Evolutionary conservation across 2,329 filamentous ascomycete genomes (phyloP).

Genomic region (Emmonsiellopsis sp.): DNA sequence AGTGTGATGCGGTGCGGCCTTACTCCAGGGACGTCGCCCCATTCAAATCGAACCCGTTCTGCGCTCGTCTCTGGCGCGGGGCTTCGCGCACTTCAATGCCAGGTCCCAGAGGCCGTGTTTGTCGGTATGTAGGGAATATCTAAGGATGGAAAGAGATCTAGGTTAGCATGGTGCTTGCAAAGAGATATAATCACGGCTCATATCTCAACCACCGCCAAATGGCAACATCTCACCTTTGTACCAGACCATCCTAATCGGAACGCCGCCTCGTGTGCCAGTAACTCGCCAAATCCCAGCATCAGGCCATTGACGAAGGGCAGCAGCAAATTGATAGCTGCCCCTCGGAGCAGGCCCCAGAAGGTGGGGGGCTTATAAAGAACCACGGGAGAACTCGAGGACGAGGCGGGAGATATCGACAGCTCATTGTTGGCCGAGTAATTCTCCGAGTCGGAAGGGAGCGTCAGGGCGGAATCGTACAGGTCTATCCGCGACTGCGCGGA

Average conservation of each 20-base stretch:
- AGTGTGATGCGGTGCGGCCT: slow-evolving; percentile 4
- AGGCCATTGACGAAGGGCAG: slow-evolving; percentile 94
- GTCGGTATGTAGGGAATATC: slow-evolving; percentile 53
- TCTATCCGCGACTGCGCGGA: slow-evolving; percentile 22
- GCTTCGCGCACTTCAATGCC: slow-evolving; percentile 72
- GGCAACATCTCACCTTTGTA: slow-evolving; percentile 62
- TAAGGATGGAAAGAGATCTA: slow-evolving; percentile 18
- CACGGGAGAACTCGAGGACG: slow-evolving; percentile 38
- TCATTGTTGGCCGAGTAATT: slow-evolving; percentile 36
- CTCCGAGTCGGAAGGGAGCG: slow-evolving; percentile 40
- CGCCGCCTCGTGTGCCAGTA: slow-evolving; percentile 92
- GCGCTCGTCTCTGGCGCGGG: slow-evolving; percentile 44
- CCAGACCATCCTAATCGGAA: slow-evolving; percentile 88
- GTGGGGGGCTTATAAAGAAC: slow-evolving; percentile 86
- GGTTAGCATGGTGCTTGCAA: slow-evolving; percentile 4
- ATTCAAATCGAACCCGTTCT: slow-evolving; percentile 47
- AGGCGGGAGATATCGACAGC: slow-evolving; percentile 21
- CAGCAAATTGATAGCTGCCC: slow-evolving; percentile 90
- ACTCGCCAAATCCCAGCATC: slow-evolving; percentile 95
- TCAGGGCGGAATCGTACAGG: slow-evolving; percentile 34
- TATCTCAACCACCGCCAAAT: neutral
- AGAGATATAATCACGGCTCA: neutral
- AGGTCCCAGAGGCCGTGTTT: slow-evolving; percentile 60
- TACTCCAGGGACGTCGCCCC: slow-evolving; percentile 62
- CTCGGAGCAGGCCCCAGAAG: slow-evolving; percentile 72